phyloP scores from a whole-genome alignment of 2,329 filamentous ascomycete genomes.

The Sclerotinia nivalis region DNA sequence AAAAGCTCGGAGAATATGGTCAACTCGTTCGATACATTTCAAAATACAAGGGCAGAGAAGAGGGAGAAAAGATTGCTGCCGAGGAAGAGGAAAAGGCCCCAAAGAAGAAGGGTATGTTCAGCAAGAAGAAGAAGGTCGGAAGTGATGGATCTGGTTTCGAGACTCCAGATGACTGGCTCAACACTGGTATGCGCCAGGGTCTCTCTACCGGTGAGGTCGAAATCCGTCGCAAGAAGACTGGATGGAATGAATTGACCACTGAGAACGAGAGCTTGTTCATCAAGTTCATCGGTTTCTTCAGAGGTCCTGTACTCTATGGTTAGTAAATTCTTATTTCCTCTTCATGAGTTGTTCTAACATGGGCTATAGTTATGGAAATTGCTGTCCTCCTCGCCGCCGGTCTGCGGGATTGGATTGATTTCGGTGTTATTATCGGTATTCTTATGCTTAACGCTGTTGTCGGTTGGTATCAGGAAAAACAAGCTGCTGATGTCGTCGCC shows the following conservation, averaged over 20 bases:
- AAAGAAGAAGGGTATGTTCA: slow-evolving; percentile 48
- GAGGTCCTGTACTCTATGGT: slow-evolving; percentile 76
- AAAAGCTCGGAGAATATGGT: slow-evolving; percentile 59
- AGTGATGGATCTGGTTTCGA: slow-evolving; percentile 43
- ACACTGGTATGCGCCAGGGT: slow-evolving; percentile 67
- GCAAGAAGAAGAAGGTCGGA: slow-evolving; percentile 46
- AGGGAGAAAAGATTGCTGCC: slow-evolving; percentile 47
- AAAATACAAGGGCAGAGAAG: slow-evolving; percentile 62
- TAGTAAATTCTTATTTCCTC: slow-evolving; percentile 42
- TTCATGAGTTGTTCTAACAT: slow-evolving; percentile 24
- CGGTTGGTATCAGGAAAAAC: slow-evolving; percentile 81
- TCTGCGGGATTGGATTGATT: slow-evolving; percentile 75
- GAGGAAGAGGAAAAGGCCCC: slow-evolving; percentile 46
- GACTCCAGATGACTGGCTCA: slow-evolving; percentile 65
- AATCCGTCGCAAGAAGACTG: slow-evolving; percentile 62
- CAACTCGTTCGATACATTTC: slow-evolving; percentile 68
- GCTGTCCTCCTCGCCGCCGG: slow-evolving; percentile 72
- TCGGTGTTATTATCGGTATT: slow-evolving; percentile 77
- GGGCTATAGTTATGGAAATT: slow-evolving; percentile 67
- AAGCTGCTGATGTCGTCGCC: slow-evolving; percentile 75
- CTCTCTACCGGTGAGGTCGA: slow-evolving; percentile 61
- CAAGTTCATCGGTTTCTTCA: slow-evolving; percentile 76
- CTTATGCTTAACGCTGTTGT: slow-evolving; percentile 72
- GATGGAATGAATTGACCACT: slow-evolving; percentile 70
- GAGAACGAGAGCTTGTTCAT: slow-evolving; percentile 76